A percentile compares a stretch with the other conserved stretches of the same genome.
Evolutionary conservation across 2,329 filamentous ascomycete genomes (phyloP).

Genomic region (Scolecobasidium constrictum): DNA sequence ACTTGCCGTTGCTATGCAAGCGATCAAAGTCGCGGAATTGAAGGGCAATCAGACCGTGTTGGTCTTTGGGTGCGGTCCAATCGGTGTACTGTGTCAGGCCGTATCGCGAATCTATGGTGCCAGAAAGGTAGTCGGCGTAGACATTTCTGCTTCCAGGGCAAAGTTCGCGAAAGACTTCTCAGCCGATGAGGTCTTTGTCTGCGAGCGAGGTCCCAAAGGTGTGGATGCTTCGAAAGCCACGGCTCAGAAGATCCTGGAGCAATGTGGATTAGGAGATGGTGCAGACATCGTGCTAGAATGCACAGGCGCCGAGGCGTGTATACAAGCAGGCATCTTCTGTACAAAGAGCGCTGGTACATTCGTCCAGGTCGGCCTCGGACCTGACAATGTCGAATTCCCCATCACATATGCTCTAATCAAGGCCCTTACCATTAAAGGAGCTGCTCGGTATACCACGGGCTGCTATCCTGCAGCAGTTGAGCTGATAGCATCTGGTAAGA

Average conservation of each 20-base stretch:
- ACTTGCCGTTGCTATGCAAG: slow-evolving; percentile 18
- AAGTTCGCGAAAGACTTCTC: slow-evolving; percentile 15
- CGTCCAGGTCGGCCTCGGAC: slow-evolving; percentile 18
- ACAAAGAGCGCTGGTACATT: slow-evolving; percentile 15
- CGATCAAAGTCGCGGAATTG: slow-evolving; percentile 13
- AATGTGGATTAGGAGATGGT: slow-evolving; percentile 13
- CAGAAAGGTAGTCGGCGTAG: slow-evolving; percentile 14
- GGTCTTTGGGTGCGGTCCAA: slow-evolving; percentile 16
- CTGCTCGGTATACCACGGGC: slow-evolving; percentile 40
- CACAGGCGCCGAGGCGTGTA: slow-evolving; percentile 17
- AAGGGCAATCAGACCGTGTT: slow-evolving; percentile 13
- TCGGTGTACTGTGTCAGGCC: slow-evolving; percentile 17
- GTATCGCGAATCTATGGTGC: slow-evolving; percentile 17
- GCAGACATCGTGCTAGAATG: slow-evolving; percentile 17
- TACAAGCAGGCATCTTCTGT: slow-evolving; percentile 13
- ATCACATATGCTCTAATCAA: slow-evolving; percentile 40
- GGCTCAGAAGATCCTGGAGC: slow-evolving; percentile 12
- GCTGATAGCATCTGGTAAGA: slow-evolving; percentile 38
- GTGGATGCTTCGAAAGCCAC: slow-evolving; percentile 11
- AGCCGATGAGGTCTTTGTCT: slow-evolving; percentile 11
- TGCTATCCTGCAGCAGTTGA: slow-evolving; percentile 40
- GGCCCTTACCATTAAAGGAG: slow-evolving; percentile 38
- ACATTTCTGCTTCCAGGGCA: slow-evolving; percentile 14
- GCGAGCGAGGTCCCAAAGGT: slow-evolving; percentile 29
- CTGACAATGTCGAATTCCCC: slow-evolving; percentile 37